Conservation (phyloP, 768 basidiomycete species). For the Holtermanniella nyarrowii region DNA sequence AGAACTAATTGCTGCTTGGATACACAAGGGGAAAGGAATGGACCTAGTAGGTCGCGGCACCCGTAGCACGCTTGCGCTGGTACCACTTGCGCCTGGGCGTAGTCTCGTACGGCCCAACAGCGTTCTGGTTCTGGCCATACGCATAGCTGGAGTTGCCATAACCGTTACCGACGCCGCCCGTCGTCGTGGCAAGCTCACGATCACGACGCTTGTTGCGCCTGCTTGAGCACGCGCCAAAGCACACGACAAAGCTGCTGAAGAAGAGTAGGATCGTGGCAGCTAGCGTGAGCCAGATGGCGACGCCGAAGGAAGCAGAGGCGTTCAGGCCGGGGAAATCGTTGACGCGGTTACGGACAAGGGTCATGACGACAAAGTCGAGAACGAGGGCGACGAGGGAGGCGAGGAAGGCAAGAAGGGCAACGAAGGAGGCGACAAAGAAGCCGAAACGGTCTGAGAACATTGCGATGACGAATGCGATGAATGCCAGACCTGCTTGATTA, state of each 20-base stretch:
- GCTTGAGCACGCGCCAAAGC: conserved; percentile 70
- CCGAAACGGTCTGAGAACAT: conserved; percentile 31
- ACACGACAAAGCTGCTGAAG: conserved; percentile 81
- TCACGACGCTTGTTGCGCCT: conserved; percentile 34
- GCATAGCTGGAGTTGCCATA: neutral
- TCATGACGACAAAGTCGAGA: conserved; percentile 35
- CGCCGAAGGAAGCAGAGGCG: conserved; percentile 9
- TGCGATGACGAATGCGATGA: conserved; percentile 39
- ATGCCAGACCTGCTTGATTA: conserved; percentile 34
- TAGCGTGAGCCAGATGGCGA: conserved; percentile 81
- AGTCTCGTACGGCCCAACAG: neutral
- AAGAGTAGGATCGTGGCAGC: conserved; percentile 76
- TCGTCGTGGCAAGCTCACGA: neutral
- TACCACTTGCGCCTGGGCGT: neutral
- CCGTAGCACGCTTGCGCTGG: neutral
- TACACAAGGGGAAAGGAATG: no score
- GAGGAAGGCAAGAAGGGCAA: conserved; percentile 35
- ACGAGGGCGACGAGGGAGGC: conserved; percentile 34
- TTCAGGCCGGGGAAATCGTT: conserved; percentile 8
- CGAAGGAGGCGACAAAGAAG: conserved; percentile 34
- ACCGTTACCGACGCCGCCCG: neutral
- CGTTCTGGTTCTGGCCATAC: neutral
- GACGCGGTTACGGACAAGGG: conserved; percentile 20
- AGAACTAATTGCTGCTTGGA: no score
- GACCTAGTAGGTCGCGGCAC: neutral